Evolutionary conservation across 108 stramenopile species (phyloP).

Genomic region (Schizochytrium sp.): DNA sequence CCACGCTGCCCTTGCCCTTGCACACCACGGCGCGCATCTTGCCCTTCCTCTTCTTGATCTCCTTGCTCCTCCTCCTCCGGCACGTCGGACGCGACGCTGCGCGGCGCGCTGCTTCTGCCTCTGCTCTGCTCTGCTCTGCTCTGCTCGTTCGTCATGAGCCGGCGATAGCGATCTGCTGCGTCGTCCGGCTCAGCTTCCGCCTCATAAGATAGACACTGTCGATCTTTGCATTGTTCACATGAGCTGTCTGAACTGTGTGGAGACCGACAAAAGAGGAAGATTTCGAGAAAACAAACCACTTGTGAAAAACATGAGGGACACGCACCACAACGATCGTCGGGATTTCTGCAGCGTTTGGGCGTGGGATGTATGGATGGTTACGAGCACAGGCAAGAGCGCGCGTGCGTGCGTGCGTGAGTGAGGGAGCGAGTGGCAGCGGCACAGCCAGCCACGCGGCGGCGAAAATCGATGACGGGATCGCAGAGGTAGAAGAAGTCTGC

Average conservation of each 20-base stretch:
- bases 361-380: background rate
- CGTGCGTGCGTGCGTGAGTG: no score
- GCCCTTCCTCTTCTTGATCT: background rate
- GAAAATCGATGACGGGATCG: no score
- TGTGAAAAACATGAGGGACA: background rate
- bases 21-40: background rate
- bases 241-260: background rate
- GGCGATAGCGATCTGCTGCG: background rate
- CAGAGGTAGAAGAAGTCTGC: no score
- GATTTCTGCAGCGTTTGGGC: background rate
- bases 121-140: background rate
- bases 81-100: background rate
- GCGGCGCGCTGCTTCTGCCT: background rate
- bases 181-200: background rate
- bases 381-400: background rate
- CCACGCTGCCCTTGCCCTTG: background rate
- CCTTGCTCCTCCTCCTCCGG: background rate
- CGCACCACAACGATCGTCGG: background rate
- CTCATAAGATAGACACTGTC: no score
- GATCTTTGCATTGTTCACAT: no score
- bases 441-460: no score
- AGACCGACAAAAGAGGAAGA: background rate
- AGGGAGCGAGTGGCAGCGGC: no score
- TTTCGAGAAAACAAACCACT: background rate
- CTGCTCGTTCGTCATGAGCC: background rate